Conservation (phyloP, 2,329 filamentous ascomycete species). For the Scolecobasidium constrictum region DNA sequence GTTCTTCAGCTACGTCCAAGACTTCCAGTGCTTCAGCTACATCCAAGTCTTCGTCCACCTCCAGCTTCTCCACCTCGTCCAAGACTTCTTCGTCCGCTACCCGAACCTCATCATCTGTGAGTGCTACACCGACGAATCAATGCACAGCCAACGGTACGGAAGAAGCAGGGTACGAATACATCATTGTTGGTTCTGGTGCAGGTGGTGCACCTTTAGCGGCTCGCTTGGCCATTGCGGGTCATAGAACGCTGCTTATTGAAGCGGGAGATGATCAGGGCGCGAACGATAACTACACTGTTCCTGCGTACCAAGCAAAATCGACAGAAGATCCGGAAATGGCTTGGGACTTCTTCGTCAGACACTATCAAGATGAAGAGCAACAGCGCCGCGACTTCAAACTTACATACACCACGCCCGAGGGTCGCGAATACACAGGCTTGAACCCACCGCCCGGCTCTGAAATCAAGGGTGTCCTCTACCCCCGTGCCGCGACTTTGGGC, state of each 20-base stretch:
- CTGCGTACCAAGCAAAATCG: constrained; percentile 35
- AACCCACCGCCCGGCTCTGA: constrained; percentile 29
- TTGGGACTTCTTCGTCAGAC: constrained; percentile 54
- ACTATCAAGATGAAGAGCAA: constrained; percentile 44
- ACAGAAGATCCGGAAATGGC: constrained; percentile 45
- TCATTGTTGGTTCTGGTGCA: constrained; percentile 50
- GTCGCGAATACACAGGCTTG: constrained; percentile 26
- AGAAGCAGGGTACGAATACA: constrained; percentile 34
- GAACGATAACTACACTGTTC: constrained; percentile 39
- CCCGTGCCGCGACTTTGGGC: constrained; percentile 36
- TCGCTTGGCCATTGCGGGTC: constrained; percentile 43
- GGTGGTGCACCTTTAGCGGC: constrained; percentile 49
- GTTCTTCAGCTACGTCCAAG: too few relatives aligned
- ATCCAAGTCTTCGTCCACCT: too few relatives aligned
- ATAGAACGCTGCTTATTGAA: constrained; percentile 50
- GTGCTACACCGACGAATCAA: background rate
- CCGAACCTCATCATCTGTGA: background rate
- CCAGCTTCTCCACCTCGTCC: too few relatives aligned
- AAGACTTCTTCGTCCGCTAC: too few relatives aligned
- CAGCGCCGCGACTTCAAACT: constrained; percentile 49
- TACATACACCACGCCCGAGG: constrained; percentile 29
- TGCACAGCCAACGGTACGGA: background rate
- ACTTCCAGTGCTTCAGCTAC: too few relatives aligned
- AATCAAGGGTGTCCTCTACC: constrained; percentile 36
- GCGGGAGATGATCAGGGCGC: constrained; percentile 47